Conservation (phyloP, 257 asterid species). For the Nicotiana undulata region DNA sequence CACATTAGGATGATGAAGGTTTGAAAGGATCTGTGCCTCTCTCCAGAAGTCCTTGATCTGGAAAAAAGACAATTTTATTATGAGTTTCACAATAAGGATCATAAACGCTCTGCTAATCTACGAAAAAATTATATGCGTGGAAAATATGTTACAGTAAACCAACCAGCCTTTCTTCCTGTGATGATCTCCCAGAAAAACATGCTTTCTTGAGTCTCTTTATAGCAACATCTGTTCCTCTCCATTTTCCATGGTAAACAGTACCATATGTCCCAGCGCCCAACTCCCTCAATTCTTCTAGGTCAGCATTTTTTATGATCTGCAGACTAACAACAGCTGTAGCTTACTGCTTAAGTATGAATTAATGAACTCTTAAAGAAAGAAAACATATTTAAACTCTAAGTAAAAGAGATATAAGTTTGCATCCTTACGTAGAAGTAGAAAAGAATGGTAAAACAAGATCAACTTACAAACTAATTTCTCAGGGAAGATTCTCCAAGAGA, state of each 20-base stretch:
- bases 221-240: slow-evolving; percentile 85
- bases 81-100: not conserved
- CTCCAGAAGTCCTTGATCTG: slow-evolving; percentile 75
- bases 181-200: slow-evolving; percentile 62
- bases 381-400: not conserved
- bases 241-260: slow-evolving; percentile 70
- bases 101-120: not conserved
- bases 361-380: not conserved
- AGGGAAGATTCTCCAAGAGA: not conserved
- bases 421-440: not conserved
- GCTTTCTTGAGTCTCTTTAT: slow-evolving; percentile 59
- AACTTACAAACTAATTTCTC: not conserved
- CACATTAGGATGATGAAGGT: slow-evolving; percentile 73
- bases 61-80: slow-evolving; percentile 7
- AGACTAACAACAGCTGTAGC: not conserved
- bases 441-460: not conserved
- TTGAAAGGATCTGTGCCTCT: slow-evolving; percentile 64
- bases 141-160: slow-evolving; percentile 23
- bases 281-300: slow-evolving; percentile 75
- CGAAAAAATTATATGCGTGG: not conserved
- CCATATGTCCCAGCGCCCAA: slow-evolving; percentile 83
- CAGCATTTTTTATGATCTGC: slow-evolving; percentile 68
- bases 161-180: slow-evolving; percentile 69
- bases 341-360: not conserved
- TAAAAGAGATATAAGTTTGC: not conserved